Base-by-base conservation (phyloP, 2,329 filamentous ascomycete genomes). In the Neurospora sp. region DNA sequence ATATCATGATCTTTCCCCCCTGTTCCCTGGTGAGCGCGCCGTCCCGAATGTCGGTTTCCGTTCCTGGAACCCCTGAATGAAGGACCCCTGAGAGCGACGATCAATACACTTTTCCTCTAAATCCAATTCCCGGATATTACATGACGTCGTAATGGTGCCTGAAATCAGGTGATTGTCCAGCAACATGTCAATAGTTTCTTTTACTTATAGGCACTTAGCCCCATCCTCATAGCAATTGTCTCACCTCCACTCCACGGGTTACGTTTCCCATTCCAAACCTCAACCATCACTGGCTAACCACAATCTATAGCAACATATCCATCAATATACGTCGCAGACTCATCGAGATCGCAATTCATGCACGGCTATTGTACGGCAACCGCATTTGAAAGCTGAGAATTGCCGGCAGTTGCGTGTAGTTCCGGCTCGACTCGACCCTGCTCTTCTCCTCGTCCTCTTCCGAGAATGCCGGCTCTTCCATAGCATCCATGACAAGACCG, bases 381-480 rank as follows among this genome's bases (percentile, higher is more conserved):
- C 72, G 70, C 71, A 75, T 71, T 13, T 80, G 77, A 69, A 82
- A 82, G 13, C 75, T 75, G 17, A 80, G 68, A 42, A 82, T 73
- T 4, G 77, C 75, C 0, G 81, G 80, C 6, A 82, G 71, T 73
- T 82, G 79, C 33, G 76, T 76, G 70, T 75, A 84, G 72, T 84
- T 84, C 67, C 76, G 74, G 38, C 77, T 80, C 0, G 79, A 76
- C 67, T 81, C 76, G 6, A 79, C 72, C 33, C 79, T 76, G 5
- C 72, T 67, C 1, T 74, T 66, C 13, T 77, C 73, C 0, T 68
- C 71, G 62, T 81, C 78, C 8, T 79, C 79, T 19, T 80, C 76
- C 1, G 75, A 77, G 69, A 85, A 85, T 2, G 81, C 80, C 0
- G 81, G 81, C 75, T 85, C 84, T 68, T 84, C 82, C 66, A 85